Evolutionary conservation across 2,329 filamentous ascomycete species (phyloP).

Genomic region (Ophiostoma pallidulum): DNA sequence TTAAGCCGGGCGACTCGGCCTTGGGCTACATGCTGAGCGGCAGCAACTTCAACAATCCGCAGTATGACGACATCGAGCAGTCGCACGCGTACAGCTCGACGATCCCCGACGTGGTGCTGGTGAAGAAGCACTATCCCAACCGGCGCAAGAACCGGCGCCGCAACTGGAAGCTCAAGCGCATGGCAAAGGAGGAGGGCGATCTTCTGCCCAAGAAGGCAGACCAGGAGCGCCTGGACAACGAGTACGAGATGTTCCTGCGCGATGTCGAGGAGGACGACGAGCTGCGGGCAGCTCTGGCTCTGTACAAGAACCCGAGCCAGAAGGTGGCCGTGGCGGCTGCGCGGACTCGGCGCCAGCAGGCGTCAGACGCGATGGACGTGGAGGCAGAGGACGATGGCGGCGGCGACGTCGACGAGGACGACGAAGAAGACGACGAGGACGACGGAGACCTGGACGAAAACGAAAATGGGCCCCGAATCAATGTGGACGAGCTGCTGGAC

Average conservation of each 20-base stretch:
- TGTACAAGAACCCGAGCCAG: constrained; percentile 65
- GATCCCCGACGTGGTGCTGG: constrained; percentile 85
- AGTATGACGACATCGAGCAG: constrained; percentile 74
- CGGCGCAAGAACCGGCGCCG: constrained; percentile 73
- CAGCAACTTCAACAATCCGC: constrained; percentile 83
- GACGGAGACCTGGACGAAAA: constrained; percentile 48
- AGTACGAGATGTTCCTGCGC: constrained; percentile 94
- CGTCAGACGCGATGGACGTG: constrained; percentile 29
- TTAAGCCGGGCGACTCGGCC: constrained; percentile 83
- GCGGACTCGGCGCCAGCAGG: constrained; percentile 24
- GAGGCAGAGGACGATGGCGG: constrained; percentile 50
- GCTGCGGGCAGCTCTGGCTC: constrained; percentile 67
- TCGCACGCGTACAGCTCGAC: constrained; percentile 65
- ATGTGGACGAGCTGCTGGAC: constrained; percentile 76
- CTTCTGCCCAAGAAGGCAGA: constrained; percentile 79
- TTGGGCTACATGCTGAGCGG: constrained; percentile 90
- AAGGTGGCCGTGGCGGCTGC: constrained; percentile 27
- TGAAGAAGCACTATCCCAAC: constrained; percentile 88
- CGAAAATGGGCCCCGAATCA: constrained; percentile 58
- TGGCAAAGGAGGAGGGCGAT: constrained; percentile 83
- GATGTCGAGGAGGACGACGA: constrained; percentile 96
- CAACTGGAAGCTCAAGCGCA: constrained; percentile 91
- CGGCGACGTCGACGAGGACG: constrained; percentile 40
- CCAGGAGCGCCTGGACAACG: constrained; percentile 76
- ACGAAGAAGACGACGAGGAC: constrained; percentile 47